Conservation (phyloP, 1,284 basidiomycete species). For the Dichomitus squalens region DNA sequence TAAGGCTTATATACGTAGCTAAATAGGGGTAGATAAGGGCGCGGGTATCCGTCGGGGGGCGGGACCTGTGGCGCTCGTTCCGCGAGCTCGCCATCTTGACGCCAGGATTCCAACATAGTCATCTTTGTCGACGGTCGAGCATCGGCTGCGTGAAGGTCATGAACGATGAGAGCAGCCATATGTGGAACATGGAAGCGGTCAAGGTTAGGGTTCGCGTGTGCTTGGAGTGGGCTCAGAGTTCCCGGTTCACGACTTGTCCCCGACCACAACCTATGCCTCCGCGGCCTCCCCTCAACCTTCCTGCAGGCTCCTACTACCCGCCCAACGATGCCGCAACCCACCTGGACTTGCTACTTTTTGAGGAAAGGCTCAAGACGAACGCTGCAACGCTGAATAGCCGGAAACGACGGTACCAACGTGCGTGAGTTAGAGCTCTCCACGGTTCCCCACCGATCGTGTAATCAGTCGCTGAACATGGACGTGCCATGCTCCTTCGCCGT, state of each 20-base stretch:
- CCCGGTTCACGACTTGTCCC: not conserved
- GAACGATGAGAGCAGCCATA: not conserved
- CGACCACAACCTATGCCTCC: slow-evolving; percentile 18
- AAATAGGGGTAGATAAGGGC: too few species aligned
- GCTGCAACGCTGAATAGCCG: slow-evolving; percentile 80
- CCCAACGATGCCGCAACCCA: slow-evolving; percentile 77
- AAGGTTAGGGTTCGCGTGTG: not conserved
- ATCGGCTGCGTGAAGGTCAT: not conserved
- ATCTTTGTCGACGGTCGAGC: too few species aligned
- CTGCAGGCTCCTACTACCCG: slow-evolving; percentile 50
- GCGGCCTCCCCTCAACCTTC: slow-evolving; percentile 14
- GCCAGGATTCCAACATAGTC: too few species aligned
- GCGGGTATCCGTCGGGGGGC: too few species aligned
- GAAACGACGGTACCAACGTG: slow-evolving; percentile 88
- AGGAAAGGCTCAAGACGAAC: slow-evolving; percentile 95
- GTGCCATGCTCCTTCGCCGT: not conserved
- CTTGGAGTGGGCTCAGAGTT: not conserved
- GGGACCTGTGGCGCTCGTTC: too few species aligned
- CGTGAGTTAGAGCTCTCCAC: slow-evolving; percentile 35
- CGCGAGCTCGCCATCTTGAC: too few species aligned
- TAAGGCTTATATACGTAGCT: too few species aligned
- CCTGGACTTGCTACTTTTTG: slow-evolving; percentile 90
- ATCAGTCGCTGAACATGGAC: slow-evolving; percentile 7
- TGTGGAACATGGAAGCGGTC: not conserved
- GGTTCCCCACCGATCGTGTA: slow-evolving; percentile 3